Conservation (phyloP, 306 rosid species). For the Quercus alba region DNA sequence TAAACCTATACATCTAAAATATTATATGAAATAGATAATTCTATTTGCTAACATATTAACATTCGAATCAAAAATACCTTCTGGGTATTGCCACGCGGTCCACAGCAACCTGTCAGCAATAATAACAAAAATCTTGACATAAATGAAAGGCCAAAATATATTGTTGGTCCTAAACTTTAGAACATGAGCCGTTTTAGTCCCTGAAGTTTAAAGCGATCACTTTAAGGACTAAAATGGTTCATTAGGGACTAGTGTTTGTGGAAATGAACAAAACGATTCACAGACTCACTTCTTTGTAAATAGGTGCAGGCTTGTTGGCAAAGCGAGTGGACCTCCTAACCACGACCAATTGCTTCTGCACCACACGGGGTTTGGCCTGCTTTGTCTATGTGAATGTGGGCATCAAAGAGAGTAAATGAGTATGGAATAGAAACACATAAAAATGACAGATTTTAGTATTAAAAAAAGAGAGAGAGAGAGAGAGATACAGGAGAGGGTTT, state of each 20-base stretch:
- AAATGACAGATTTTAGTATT: too few species aligned
- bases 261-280: neutral
- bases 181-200: too few species aligned
- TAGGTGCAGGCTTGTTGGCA: constrained; percentile 31
- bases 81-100: constrained; percentile 51
- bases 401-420: neutral
- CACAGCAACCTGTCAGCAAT: constrained; percentile 34
- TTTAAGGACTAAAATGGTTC: too few species aligned
- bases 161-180: too few species aligned
- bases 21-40: too few species aligned
- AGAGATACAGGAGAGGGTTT: constrained; percentile 46
- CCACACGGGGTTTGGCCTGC: constrained; percentile 38
- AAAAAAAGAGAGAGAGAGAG: neutral
- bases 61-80: constrained; percentile 31
- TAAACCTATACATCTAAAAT: too few species aligned
- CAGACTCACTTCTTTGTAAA: neutral
- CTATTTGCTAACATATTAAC: neutral
- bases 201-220: too few species aligned
- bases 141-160: neutral
- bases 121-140: too few species aligned
- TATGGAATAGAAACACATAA: neutral
- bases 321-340: constrained; percentile 79
- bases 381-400: constrained; percentile 32
- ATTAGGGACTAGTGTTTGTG: too few species aligned
- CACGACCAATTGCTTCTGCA: constrained; percentile 41